Base-by-base conservation (phyloP, 2,329 filamentous ascomycete genomes). In the Trichoderma sp. region DNA sequence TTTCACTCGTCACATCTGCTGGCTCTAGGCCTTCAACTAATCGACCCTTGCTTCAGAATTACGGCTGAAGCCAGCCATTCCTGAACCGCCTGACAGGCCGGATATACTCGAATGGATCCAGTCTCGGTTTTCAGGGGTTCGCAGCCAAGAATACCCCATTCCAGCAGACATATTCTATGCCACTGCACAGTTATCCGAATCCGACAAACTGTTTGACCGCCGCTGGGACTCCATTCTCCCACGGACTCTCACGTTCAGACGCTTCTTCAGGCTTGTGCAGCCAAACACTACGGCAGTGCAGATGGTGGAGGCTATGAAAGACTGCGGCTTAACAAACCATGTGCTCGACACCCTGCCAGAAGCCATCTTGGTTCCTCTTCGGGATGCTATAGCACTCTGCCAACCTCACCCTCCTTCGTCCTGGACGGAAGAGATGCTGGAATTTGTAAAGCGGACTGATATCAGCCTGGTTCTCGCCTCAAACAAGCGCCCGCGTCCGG, bases 311-410 rank as follows among this genome's bases (percentile, higher is more conserved):
- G 82, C 89, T 26, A 88, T 97, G 78, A 83, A 89, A 66, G 80
- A 86, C 50, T 88, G 88, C 67, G 88, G 89, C 0, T 86, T 97
- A 54, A 88, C 84, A 7, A 77, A 78, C 10, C 80, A 84, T 26
- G 79, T 93, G 56, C 83, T 98, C 17, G 91, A 96, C 68, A 93
- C 91, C 0, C 80, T 98, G 1, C 94, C 95, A 1, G 92, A 96
- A 75, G 88, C 91, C 28, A 82, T 97, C n/a, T 84, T 91, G 62
- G 86, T 89, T 2, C 90, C 91, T 0, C 81, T 98, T 15, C 89
- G 90, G 73, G 93, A 98, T 77, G 88, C 90, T 5, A 92, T 98
- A 47, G 85, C 89, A n/a, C 84, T 87, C 68, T 96, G 92, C 69
- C 93, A 97, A 74, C 85, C 88, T n/a, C 85, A 87, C 66, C 94